Percentiles rank a stretch among this genome's conserved stretches.
These are phyloP conservation scores for Tetrahymena elliotti DNA, from an alignment of 73 alveolate species.

Conservation along the genomic window DNA sequence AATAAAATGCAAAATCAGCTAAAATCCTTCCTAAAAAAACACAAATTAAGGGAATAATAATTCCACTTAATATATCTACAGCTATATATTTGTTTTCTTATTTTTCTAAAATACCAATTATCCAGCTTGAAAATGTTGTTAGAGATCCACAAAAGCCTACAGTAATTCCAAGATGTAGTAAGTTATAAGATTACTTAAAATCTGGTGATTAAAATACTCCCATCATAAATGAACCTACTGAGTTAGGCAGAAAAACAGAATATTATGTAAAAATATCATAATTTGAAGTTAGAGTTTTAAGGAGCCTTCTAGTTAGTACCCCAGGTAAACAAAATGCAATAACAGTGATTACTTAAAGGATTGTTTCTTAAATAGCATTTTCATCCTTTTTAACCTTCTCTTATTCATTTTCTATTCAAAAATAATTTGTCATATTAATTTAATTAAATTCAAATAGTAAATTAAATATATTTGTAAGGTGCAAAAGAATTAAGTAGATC, in stretches of 20 bases:
- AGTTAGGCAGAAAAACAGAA: neutral
- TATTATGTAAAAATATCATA: neutral
- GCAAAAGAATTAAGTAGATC: too few relatives aligned
- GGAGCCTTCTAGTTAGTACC: neutral
- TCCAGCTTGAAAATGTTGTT: neutral
- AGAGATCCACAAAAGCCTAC: neutral
- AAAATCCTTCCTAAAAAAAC: neutral
- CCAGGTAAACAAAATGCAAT: neutral
- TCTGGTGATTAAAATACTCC: neutral
- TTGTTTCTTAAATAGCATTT: neutral
- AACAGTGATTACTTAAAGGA: neutral
- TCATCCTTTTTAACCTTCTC: neutral
- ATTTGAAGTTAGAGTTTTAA: neutral
- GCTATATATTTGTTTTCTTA: neutral
- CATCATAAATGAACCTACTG: neutral
- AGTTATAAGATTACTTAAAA: neutral
- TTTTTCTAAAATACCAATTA: neutral
- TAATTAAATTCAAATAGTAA: too few relatives aligned
- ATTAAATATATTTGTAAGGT: too few relatives aligned
- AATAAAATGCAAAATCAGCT: neutral
- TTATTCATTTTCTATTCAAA: neutral
- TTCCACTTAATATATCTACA: neutral
- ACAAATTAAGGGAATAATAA: neutral
- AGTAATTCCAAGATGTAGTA: neutral
- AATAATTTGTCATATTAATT: too few relatives aligned